phyloP scores from a whole-genome alignment of 148 eudicot genomes.

The Arctostaphylos glauca region DNA sequence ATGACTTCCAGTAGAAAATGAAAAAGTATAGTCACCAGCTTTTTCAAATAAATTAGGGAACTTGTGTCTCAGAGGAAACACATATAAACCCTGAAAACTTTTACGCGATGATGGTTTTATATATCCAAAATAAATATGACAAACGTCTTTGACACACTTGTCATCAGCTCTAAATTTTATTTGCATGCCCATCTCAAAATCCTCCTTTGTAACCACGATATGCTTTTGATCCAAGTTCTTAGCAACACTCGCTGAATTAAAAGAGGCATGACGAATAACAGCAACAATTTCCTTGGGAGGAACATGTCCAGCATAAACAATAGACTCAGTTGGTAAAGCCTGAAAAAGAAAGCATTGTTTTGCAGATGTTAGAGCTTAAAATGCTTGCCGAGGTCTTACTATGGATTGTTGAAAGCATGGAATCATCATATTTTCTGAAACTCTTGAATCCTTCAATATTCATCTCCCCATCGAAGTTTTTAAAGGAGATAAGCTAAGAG shows the following conservation, averaged over 20 bases:
- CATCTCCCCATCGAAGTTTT: not conserved
- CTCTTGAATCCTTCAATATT: not conserved
- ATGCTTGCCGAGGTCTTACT: not conserved
- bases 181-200: constrained; percentile 47
- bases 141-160: constrained; percentile 7
- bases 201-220: constrained; percentile 34
- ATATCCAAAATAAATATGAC: constrained; percentile 31
- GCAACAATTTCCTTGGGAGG: constrained; percentile 59
- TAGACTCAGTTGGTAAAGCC: constrained; percentile 41
- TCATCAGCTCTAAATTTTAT: constrained; percentile 28
- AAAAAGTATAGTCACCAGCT: too few species aligned
- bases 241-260: constrained; percentile 18
- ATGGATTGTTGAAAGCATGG: not conserved
- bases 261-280: constrained; percentile 55
- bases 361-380: not conserved
- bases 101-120: constrained; percentile 27
- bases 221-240: constrained; percentile 49
- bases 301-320: constrained; percentile 42
- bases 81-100: constrained; percentile 57
- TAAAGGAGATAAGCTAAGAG: not conserved
- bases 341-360: constrained; percentile 23
- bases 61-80: constrained; percentile 36
- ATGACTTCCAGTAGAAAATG: too few species aligned
- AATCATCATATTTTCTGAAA: not conserved
- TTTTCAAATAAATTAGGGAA: too few species aligned